phyloP scores from a whole-genome alignment of 2,329 filamentous ascomycete genomes.

The Tolypocladium nubicola region DNA sequence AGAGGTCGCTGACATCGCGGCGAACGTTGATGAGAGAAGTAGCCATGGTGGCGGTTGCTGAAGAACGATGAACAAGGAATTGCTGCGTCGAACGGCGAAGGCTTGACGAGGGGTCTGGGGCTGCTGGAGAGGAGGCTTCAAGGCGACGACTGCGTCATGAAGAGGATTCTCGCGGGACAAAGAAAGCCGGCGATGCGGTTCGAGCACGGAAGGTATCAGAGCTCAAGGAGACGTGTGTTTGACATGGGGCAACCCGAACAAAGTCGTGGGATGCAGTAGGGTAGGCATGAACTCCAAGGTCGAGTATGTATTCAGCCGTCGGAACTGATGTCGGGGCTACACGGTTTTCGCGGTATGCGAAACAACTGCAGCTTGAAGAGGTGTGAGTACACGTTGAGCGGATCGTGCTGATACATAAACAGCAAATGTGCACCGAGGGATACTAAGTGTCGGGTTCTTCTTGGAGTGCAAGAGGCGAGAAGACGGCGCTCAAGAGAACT shows the following conservation, averaged over 20 bases:
- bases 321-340: conserved; percentile 79
- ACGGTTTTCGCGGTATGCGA: conserved; percentile 90
- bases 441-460: conserved; percentile 17
- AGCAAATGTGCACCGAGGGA: conserved; percentile 28
- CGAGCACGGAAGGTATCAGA: conserved; percentile 39
- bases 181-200: conserved; percentile 13
- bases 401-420: conserved; percentile 99
- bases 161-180: conserved; percentile 10
- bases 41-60: conserved; percentile 55
- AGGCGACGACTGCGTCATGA: conserved; percentile 27
- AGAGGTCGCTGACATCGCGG: conserved; percentile 94
- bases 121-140: conserved; percentile 7
- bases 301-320: conserved; percentile 64
- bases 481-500: neutral
- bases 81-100: neutral
- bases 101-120: conserved; percentile 5
- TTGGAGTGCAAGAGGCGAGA: neutral
- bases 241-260: conserved; percentile 44
- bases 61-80: neutral
- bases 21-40: conserved; percentile 89
- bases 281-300: conserved; percentile 46
- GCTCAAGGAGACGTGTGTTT: conserved; percentile 40
- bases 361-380: conserved; percentile 94
- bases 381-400: conserved; percentile 85
- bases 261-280: conserved; percentile 35